Evolutionary conservation across 108 stramenopile species (phyloP), one percentile per base, ranked within the genome.

Genomic region (Mediolabrus comicus): DNA sequence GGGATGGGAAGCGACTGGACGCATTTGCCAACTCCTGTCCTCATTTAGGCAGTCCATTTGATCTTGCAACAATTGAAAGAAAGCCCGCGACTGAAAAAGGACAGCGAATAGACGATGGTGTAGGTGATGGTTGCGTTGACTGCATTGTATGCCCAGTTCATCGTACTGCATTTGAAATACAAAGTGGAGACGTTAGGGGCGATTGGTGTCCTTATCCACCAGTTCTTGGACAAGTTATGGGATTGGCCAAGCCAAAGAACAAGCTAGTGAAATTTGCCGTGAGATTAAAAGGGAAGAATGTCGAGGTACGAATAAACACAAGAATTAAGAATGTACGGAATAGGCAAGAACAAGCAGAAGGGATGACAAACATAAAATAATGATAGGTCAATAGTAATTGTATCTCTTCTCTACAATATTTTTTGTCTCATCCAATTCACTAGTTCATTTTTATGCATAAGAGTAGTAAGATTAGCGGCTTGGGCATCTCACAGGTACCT

Each of bases 191-290:
- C 65, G 92, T 97, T n/a, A 72, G 87, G 19, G 97, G 97, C 25
- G 96, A 96, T 65, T 98, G 97, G 97, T 97, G 96, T 82, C 97
- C 97, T 10, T 96, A 97, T 76, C 96, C 97, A 43, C 96, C 96
- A 33, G 68, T 98, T 19, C 62, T 97, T 12, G 96, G 96, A n/a
- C 75, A 75, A 28, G 62, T 95, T 26, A 83, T 88, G 77, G 90
- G 89, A 22, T 76, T 76, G 34, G 69, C 90, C 41, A 90, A 89
- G 66, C 60, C 76, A 26, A 71, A 84, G 66, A 62, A 67, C 25
- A 60, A 71, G 30, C 69, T 89, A 30, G 84, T 91, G n/a, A 86
- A 86, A 43, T 94, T 94, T 77, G 87, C 86, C 27, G 84, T 94
- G 25, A 82, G 93, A 43, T 77, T 85, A 53, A 65, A 68, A 59